Evolutionary conservation across 2,329 filamentous ascomycete species (phyloP).

Genomic region (Aspergillus sp.): DNA sequence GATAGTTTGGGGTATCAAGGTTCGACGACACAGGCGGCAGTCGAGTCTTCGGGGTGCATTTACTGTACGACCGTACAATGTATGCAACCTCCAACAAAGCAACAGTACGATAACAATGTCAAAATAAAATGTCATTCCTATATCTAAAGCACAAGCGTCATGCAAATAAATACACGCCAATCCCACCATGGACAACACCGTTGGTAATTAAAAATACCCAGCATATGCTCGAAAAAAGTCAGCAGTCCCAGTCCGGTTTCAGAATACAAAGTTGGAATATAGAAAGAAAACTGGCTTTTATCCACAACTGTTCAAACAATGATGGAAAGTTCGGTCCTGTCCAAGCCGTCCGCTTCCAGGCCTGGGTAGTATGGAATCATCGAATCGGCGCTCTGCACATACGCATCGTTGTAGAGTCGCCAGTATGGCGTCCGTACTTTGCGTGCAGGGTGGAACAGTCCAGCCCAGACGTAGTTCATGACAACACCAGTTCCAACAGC

Average conservation of each 20-base stretch:
- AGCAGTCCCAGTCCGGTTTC: neutral
- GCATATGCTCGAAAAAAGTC: conserved; percentile 2
- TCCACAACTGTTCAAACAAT: conserved; percentile 58
- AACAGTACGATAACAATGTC: no score
- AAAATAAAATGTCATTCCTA: conserved; percentile 7
- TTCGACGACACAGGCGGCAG: no score
- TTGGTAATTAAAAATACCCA: conserved; percentile 10
- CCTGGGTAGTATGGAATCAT: conserved; percentile 97
- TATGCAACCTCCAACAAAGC: no score
- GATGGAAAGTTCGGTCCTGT: conserved; percentile 78
- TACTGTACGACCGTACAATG: no score
- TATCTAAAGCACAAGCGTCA: conserved; percentile 3
- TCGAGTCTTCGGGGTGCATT: no score
- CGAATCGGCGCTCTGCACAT: conserved; percentile 86
- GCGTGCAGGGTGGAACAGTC: conserved; percentile 91
- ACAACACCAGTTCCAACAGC: conserved; percentile 88
- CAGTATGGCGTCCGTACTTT: conserved; percentile 96
- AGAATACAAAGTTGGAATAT: conserved; percentile 24
- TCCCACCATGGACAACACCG: conserved; percentile 13
- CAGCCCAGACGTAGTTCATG: conserved; percentile 98
- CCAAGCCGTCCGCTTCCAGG: conserved; percentile 74
- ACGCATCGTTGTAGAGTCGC: conserved; percentile 95
- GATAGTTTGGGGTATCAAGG: no score
- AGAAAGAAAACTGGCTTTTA: conserved; percentile 9
- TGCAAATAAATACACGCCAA: conserved; percentile 9